Conservation (phyloP, 2,329 filamentous ascomycete species). For the Tolypocladium tropicale region DNA sequence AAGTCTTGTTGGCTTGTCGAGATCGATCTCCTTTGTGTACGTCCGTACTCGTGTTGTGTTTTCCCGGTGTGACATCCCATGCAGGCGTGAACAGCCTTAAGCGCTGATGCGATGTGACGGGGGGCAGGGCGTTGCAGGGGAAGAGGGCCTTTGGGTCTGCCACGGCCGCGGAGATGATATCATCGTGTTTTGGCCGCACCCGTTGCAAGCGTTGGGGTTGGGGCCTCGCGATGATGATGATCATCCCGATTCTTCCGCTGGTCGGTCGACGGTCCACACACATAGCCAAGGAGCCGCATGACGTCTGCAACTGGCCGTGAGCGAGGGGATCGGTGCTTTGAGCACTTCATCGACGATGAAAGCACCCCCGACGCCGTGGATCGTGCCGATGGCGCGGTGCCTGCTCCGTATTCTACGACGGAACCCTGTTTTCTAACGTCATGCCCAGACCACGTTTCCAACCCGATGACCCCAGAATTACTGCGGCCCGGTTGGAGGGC, state of each 20-base stretch:
- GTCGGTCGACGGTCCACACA: not conserved
- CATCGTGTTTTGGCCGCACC: not conserved
- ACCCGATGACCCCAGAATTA: not conserved
- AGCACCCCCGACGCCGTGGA: not conserved
- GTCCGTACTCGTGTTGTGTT: too few relatives aligned
- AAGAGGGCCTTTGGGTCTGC: not conserved
- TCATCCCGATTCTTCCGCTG: slow-evolving; percentile 4
- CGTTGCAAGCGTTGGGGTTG: not conserved
- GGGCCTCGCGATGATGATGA: slow-evolving; percentile 4
- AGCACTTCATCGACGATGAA: slow-evolving; percentile 8
- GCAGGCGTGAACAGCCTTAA: not conserved
- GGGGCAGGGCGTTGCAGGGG: not conserved
- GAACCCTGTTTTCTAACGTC: slow-evolving; percentile 4
- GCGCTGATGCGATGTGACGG: not conserved
- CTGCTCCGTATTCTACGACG: not conserved
- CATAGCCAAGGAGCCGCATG: not conserved
- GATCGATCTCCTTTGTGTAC: not conserved
- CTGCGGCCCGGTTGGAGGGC: not conserved
- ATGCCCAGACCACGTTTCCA: slow-evolving; percentile 1
- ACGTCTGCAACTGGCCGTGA: not conserved
- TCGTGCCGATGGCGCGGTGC: not conserved
- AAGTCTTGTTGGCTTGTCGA: not conserved
- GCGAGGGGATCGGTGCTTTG: slow-evolving; percentile 2
- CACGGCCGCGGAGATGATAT: not conserved
- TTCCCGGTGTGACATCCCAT: not conserved